Base-by-base conservation (phyloP, 1,139 yeast genomes). In the Yamadazyma spencermartinsiae region DNA sequence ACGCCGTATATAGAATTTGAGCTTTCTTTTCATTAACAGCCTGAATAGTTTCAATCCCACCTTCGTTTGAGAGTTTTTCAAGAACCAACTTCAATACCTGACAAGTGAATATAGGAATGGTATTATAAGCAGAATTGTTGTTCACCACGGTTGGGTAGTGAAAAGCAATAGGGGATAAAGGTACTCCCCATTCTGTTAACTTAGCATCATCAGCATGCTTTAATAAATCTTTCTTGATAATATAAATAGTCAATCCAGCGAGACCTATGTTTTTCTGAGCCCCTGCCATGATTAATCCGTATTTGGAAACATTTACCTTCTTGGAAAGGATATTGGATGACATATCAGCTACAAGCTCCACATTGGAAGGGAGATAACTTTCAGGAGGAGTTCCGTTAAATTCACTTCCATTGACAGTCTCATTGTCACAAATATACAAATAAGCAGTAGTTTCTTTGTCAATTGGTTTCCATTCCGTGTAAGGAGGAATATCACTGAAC, bases 201-300 rank as follows among this genome's bases (percentile, higher is more conserved):
- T 81, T 80, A 1, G 68, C 84, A 44, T 82, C 88, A 4, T 79
- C 54, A 2, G 88, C 80, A 48, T 80, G 81, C 24, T 81, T 83
- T 39, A 92, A 67, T 38, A 92, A 73, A 4, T 81, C 59, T 61
- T 90, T 90, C 64, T 86, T 86, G 60, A 90, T 82, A 51, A 92
- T 90, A 61, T 89, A 90, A 47, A 92, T 75, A 13, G 98, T 85
- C 50, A 92, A 78, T 31, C 98, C 98, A 4, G 98, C 98, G 58
- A 92, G 72, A 39, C 98, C 98, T 56, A 92, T 88, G 60, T 92
- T 92, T 67, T 92, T 92, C 65, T 92, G 98, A 14, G 98, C 98
- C 43, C 98, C 98, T n/a, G 94, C 95, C 80, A 68, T 66, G 44
- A 92, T 82, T 32, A 89, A 69, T 37, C 97, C 98, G 56, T 80